Conservation (phyloP, 78 protist genomes). For the Planoprotostelium fungivorum region DNA sequence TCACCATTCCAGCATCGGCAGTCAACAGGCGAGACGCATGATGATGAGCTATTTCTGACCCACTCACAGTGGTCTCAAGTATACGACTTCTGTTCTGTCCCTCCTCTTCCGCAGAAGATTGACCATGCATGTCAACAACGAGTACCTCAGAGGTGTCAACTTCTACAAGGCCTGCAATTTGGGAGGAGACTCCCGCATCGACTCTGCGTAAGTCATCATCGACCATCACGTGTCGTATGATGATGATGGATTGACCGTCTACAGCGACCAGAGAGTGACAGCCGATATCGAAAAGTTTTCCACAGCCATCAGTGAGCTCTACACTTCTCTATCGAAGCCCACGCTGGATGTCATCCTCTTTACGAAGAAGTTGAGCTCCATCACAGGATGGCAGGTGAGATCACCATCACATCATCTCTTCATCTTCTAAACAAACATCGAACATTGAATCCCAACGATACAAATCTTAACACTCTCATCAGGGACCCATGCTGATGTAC, state of each 20-base stretch:
- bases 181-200: conserved; percentile 47
- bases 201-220: conserved; percentile 49
- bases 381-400: conserved; percentile 51
- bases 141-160: conserved; percentile 66
- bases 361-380: conserved; percentile 42
- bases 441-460: too few relatives aligned
- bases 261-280: conserved; percentile 72
- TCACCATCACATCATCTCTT: too few relatives aligned
- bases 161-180: conserved; percentile 66
- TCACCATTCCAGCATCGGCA: conserved; percentile 59
- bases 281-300: conserved; percentile 61
- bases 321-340: conserved; percentile 65
- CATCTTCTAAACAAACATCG: too few relatives aligned
- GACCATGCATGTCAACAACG: conserved; percentile 34
- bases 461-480: neutral
- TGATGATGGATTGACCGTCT: neutral
- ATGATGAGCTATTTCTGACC: neutral
- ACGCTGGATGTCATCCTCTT: conserved; percentile 54
- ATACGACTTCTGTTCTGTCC: conserved; percentile 54
- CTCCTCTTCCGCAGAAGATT: conserved; percentile 51
- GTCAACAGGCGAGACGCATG: conserved; percentile 14
- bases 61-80: conserved; percentile 14
- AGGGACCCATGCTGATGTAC: conserved; percentile 51
- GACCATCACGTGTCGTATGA: neutral
- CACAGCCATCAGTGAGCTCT: conserved; percentile 43